These are phyloP conservation scores for Ichthyophthirius multifiliis DNA, from an alignment of 169 alveolate species.

Conservation along the genomic window DNA sequence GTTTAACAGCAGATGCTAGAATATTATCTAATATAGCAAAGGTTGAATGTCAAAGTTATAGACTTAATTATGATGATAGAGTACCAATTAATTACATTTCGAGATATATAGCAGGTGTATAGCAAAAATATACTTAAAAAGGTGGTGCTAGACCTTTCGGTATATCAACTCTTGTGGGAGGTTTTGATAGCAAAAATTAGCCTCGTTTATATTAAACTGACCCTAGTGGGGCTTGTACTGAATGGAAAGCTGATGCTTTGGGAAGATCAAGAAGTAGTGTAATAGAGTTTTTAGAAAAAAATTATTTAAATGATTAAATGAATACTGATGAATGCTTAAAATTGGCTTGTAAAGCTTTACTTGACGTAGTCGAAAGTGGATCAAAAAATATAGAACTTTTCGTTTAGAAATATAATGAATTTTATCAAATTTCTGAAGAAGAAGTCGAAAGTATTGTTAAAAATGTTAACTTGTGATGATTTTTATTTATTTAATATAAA, in stretches of 20 bases:
- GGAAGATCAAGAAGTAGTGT: slow-evolving; percentile 96
- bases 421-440: neutral
- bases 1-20: slow-evolving; percentile 99
- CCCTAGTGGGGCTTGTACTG: slow-evolving; percentile 97
- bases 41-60: slow-evolving; percentile 95
- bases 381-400: slow-evolving; percentile 84
- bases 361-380: slow-evolving; percentile 82
- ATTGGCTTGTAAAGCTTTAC: slow-evolving; percentile 83
- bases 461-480: too few relatives aligned
- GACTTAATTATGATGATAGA: slow-evolving; percentile 93
- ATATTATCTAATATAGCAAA: slow-evolving; percentile 95
- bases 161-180: slow-evolving; percentile 94
- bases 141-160: slow-evolving; percentile 99
- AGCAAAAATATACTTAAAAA: slow-evolving; percentile 95
- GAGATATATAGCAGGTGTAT: slow-evolving; percentile 92
- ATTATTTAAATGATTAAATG: slow-evolving; percentile 87
- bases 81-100: slow-evolving; percentile 97
- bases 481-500: too few relatives aligned
- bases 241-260: slow-evolving; percentile 98
- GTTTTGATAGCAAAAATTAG: slow-evolving; percentile 87
- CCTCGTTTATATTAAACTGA: slow-evolving; percentile 96
- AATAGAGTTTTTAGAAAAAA: slow-evolving; percentile 93
- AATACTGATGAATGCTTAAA: slow-evolving; percentile 87
- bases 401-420: slow-evolving; percentile 42
- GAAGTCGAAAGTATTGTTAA: neutral